These are phyloP conservation scores for Raffaelea arxii DNA, from an alignment of 2,329 filamentous ascomycete genomes.

Conservation along the genomic window DNA sequence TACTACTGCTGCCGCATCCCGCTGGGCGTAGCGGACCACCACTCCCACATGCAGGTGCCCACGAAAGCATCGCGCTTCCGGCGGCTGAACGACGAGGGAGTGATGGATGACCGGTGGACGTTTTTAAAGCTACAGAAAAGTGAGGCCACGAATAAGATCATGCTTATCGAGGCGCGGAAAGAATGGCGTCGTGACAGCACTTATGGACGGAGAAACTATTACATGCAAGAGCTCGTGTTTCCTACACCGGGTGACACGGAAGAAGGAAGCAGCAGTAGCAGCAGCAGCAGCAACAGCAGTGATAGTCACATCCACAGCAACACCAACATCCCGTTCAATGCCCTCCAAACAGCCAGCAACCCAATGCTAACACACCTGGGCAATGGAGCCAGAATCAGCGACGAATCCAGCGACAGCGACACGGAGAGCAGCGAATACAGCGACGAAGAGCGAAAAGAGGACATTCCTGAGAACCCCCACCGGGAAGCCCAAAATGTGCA, in stretches of 20 bases:
- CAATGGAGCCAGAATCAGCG: too few relatives aligned
- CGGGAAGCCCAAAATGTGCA: conserved; percentile 34
- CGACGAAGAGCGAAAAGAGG: conserved; percentile 24
- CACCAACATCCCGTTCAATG: not conserved
- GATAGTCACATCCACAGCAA: not conserved
- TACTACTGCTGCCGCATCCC: conserved; percentile 59
- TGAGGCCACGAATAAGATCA: conserved; percentile 45
- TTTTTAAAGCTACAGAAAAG: conserved; percentile 53
- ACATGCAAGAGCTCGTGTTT: conserved; percentile 46
- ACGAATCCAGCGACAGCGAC: not conserved
- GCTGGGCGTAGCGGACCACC: conserved; percentile 30
- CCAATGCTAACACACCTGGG: too few relatives aligned
- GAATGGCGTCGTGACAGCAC: conserved; percentile 49
- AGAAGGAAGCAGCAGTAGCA: not conserved
- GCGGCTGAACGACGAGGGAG: conserved; percentile 57
- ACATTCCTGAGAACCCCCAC: conserved; percentile 6
- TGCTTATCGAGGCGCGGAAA: conserved; percentile 57
- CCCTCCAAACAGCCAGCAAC: not conserved
- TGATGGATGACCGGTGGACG: conserved; percentile 67
- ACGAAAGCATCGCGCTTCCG: conserved; percentile 48
- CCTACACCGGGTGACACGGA: not conserved
- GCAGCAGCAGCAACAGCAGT: not conserved
- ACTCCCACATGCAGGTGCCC: conserved; percentile 29
- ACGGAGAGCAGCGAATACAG: not conserved
- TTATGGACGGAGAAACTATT: conserved; percentile 55